Conservation (phyloP, 306 rosid species). For the Citrullus colocynthis region DNA sequence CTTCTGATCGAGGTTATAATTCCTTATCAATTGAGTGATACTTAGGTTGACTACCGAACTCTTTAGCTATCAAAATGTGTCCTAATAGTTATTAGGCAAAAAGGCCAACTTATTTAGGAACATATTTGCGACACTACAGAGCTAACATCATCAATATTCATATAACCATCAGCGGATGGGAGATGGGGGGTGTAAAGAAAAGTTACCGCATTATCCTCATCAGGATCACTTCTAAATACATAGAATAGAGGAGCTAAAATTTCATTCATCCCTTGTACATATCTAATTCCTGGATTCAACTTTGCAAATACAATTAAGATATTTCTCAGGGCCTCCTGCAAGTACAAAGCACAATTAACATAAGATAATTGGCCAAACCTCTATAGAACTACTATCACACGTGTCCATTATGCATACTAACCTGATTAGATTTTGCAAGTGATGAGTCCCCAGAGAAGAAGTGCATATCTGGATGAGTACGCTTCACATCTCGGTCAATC, state of each 20-base stretch:
- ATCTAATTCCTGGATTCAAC: constrained; percentile 94
- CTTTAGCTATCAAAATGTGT: neutral
- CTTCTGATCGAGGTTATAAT: neutral
- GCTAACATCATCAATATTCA: neutral
- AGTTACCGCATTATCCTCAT: constrained; percentile 69
- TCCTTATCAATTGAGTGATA: neutral
- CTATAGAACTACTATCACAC: neutral
- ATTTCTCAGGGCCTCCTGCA: constrained; percentile 82
- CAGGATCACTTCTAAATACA: constrained; percentile 81
- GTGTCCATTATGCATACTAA: constrained; percentile 10
- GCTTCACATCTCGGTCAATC: constrained; percentile 94
- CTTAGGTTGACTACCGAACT: neutral
- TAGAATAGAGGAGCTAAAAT: constrained; percentile 86
- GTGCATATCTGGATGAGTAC: constrained; percentile 97
- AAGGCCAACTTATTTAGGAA: neutral
- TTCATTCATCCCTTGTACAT: constrained; percentile 99
- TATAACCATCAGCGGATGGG: neutral
- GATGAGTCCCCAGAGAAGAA: constrained; percentile 84
- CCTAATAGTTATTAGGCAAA: neutral
- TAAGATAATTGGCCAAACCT: neutral
- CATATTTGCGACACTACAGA: neutral
- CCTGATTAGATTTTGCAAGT: constrained; percentile 88
- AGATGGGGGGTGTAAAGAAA: neutral
- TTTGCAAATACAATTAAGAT: constrained; percentile 80
- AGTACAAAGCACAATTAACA: constrained; percentile 9